Evolutionary conservation across 495 filamentous ascomycete genomes (phyloP).

Genomic region (Penicillium parvum): DNA sequence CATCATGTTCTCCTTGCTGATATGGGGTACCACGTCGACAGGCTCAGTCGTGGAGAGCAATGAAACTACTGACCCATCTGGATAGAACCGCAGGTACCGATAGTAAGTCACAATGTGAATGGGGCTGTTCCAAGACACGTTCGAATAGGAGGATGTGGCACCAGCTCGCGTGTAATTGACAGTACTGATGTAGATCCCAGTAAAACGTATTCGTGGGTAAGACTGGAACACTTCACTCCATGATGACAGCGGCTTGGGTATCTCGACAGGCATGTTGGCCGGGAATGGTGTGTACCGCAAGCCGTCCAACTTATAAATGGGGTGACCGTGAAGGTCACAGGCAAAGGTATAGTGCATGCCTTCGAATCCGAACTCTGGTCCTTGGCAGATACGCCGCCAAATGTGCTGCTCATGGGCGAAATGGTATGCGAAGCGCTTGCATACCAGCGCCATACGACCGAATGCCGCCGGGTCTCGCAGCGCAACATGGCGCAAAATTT

Average conservation of each 20-base stretch:
- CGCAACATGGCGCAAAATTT: slow-evolving; percentile 68
- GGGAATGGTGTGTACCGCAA: slow-evolving; percentile 43
- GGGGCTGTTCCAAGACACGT: slow-evolving; percentile 68
- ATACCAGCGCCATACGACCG: slow-evolving; percentile 73
- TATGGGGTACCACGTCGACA: slow-evolving; percentile 72
- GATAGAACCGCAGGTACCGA: slow-evolving; percentile 92
- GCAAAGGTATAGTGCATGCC: slow-evolving; percentile 82
- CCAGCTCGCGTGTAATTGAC: slow-evolving; percentile 91
- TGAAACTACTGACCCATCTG: slow-evolving; percentile 76
- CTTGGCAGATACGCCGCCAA: slow-evolving; percentile 75
- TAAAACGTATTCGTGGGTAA: slow-evolving; percentile 85
- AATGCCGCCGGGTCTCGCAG: slow-evolving; percentile 74
- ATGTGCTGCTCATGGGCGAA: slow-evolving; percentile 82
- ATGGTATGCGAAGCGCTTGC: slow-evolving; percentile 80
- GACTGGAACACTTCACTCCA: slow-evolving; percentile 67
- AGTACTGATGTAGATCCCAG: slow-evolving; percentile 91
- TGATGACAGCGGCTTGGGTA: slow-evolving; percentile 35
- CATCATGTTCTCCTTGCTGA: slow-evolving; percentile 52
- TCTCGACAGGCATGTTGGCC: slow-evolving; percentile 21
- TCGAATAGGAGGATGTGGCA: slow-evolving; percentile 51
- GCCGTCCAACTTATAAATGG: slow-evolving; percentile 38
- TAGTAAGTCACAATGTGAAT: slow-evolving; percentile 98
- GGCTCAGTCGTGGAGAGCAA: slow-evolving; percentile 78
- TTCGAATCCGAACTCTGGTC: slow-evolving; percentile 67
- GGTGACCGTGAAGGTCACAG: slow-evolving; percentile 57